Evolutionary conservation across 2,329 filamentous ascomycete genomes (phyloP).

Genomic region (Colletotrichum salicis): DNA sequence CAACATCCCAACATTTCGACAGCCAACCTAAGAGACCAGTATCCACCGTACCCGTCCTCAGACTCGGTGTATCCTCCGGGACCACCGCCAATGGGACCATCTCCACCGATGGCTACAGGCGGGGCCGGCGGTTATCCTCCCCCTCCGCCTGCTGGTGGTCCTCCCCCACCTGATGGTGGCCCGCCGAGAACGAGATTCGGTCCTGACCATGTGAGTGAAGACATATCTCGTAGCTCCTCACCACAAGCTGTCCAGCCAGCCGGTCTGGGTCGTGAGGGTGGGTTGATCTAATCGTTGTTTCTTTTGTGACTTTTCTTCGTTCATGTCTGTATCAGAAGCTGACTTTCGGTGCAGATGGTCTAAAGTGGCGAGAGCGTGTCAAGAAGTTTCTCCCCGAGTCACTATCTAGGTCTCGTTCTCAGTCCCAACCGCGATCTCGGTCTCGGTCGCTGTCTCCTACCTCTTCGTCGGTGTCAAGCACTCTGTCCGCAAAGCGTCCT

Average conservation of each 20-base stretch:
- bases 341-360: constrained; percentile 40
- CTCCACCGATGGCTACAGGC: constrained; percentile 39
- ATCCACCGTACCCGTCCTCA: constrained; percentile 52
- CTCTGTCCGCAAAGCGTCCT: constrained; percentile 9
- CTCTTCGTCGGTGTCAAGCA: constrained; percentile 30
- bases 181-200: constrained; percentile 42
- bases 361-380: constrained; percentile 39
- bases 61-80: constrained; percentile 51
- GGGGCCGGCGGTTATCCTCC: constrained; percentile 41
- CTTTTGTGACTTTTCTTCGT: constrained; percentile 9
- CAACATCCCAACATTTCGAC: constrained; percentile 50
- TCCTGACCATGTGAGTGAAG: constrained; percentile 58
- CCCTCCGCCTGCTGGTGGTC: constrained; percentile 41
- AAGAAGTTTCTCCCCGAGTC: constrained; percentile 18
- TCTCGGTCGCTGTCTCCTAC: constrained; percentile 23
- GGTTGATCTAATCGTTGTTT: constrained; percentile 37
- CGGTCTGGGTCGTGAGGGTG: constrained; percentile 36
- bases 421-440: constrained; percentile 23
- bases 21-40: constrained; percentile 46
- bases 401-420: constrained; percentile 10
- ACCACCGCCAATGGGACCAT: constrained; percentile 47
- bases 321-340: not conserved
- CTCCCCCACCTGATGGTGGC: constrained; percentile 34
- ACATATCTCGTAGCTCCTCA: constrained; percentile 37
- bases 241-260: constrained; percentile 35